Conservation (phyloP, 2,329 filamentous ascomycete species). For the Bipolaris gigantea region DNA sequence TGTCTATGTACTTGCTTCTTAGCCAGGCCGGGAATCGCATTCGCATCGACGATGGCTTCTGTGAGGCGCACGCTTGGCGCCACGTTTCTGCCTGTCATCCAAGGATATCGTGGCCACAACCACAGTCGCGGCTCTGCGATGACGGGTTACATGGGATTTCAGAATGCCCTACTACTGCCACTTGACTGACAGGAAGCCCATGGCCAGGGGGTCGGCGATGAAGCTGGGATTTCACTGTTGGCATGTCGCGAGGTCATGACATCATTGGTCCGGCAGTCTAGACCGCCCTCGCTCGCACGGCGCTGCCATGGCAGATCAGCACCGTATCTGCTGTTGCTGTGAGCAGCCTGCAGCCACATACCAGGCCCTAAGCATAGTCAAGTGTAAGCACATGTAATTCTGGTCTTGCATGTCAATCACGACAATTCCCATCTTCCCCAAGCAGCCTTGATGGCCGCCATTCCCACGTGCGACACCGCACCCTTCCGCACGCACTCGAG, state of each 20-base stretch:
- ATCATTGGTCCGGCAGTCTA: slow-evolving; percentile 1
- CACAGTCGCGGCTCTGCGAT: not conserved
- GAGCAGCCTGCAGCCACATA: not conserved
- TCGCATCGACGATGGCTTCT: not conserved
- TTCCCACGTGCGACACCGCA: slow-evolving; percentile 3
- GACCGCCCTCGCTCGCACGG: not conserved
- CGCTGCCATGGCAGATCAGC: not conserved
- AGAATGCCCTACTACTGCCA: not conserved
- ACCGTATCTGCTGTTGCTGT: not conserved
- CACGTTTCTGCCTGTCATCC: not conserved
- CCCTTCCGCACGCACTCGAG: slow-evolving; percentile 1
- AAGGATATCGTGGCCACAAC: too few relatives aligned
- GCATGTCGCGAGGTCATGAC: not conserved
- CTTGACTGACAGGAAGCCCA: not conserved
- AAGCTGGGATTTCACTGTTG: not conserved
- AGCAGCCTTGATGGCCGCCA: not conserved
- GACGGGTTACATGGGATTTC: slow-evolving; percentile 9
- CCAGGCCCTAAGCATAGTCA: not conserved
- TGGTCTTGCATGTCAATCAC: not conserved
- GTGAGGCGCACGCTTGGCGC: not conserved
- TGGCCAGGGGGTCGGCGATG: not conserved
- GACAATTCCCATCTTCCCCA: too few relatives aligned
- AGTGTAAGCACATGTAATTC: not conserved
- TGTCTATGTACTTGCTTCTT: slow-evolving; percentile 1
- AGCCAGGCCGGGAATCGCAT: not conserved